Percentiles rank a stretch among this genome's conserved stretches.
Conservation (phyloP, 345 rosid species). For the Abelmoschus esculentus region DNA sequence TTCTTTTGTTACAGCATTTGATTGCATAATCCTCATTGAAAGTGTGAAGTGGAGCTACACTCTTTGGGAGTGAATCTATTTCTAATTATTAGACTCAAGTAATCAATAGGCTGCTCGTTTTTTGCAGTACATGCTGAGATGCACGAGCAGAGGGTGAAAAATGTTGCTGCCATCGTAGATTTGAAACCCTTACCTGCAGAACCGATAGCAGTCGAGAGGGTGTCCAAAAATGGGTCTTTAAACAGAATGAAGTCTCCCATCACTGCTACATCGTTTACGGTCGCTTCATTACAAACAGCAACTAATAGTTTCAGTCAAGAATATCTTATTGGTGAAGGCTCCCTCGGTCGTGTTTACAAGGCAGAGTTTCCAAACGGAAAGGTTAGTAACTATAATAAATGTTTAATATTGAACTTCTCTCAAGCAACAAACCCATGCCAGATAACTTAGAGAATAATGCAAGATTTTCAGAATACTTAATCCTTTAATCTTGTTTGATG, state of each 20-base stretch:
- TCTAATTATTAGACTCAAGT: not conserved
- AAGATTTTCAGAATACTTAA: not conserved
- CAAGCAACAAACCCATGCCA: not conserved
- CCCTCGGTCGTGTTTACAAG: constrained; percentile 91
- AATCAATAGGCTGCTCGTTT: not conserved
- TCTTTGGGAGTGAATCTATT: not conserved
- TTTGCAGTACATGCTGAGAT: constrained; percentile 37
- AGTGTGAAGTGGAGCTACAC: not conserved
- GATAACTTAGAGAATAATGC: not conserved
- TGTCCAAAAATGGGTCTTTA: constrained; percentile 61
- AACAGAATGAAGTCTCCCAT: constrained; percentile 69
- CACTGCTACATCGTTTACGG: constrained; percentile 68
- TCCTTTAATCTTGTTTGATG: constrained; percentile 16
- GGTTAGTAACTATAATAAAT: constrained; percentile 30
- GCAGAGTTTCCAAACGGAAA: constrained; percentile 84
- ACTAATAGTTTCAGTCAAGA: constrained; percentile 97
- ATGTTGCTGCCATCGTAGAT: constrained; percentile 60
- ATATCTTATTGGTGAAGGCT: constrained; percentile 88
- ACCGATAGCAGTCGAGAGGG: constrained; percentile 49
- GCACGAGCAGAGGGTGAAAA: constrained; percentile 64
- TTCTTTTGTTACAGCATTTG: not conserved
- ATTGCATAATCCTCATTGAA: not conserved
- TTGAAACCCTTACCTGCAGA: constrained; percentile 63
- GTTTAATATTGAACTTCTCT: not conserved
- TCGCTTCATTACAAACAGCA: constrained; percentile 81